Conservation (phyloP, 352 stramenopile genomes). For the Poterioochromonas sp. region DNA sequence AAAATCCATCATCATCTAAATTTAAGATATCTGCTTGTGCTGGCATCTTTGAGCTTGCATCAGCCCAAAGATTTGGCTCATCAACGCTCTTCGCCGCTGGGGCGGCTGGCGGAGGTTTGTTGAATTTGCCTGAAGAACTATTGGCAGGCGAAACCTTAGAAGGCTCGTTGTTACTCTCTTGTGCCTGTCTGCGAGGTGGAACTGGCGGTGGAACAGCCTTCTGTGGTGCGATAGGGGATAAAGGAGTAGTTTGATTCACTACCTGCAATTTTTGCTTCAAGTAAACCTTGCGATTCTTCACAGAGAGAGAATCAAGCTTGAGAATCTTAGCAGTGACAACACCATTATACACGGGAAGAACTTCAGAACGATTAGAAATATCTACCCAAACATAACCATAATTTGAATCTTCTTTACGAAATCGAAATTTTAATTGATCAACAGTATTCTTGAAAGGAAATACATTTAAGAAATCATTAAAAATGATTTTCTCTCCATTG, state of each 20-base stretch:
- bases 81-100: no score
- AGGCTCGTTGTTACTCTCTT: no score
- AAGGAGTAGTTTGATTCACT: no score
- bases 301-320: not conserved
- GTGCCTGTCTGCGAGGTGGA: not conserved
- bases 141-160: no score
- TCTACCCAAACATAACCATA: constrained; percentile 12
- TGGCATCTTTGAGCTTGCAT: no score
- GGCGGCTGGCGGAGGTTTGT: no score
- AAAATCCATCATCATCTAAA: no score
- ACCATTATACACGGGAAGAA: not conserved
- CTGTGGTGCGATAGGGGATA: no score
- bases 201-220: not conserved
- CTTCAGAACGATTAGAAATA: not conserved
- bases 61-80: no score
- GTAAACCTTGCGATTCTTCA: not conserved
- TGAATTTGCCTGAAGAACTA: not conserved
- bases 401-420: not conserved
- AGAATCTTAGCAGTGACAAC: constrained; percentile 6
- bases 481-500: not conserved
- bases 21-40: no score
- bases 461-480: not conserved
- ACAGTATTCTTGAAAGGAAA: not conserved
- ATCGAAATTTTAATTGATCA: not conserved
- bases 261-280: not conserved